Evolutionary conservation across 805 yeast species (phyloP).

Genomic region (Metschnikowia anglica): DNA sequence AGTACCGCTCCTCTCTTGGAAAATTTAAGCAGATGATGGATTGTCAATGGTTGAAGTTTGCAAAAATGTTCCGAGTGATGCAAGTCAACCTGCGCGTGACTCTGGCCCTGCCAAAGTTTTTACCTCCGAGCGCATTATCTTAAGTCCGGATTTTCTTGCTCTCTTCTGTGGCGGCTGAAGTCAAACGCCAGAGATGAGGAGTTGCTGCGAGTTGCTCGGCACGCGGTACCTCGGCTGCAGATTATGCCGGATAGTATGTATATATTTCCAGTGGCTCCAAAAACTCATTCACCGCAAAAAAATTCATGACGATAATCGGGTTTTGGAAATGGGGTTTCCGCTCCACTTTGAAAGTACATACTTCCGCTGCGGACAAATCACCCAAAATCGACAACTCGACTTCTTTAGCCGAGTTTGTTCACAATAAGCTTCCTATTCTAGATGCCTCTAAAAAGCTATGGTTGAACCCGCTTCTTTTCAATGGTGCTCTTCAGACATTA

Average conservation of each 20-base stretch:
- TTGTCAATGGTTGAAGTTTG: too few species aligned
- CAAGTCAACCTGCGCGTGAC: too few species aligned
- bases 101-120: too few species aligned
- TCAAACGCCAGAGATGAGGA: not conserved
- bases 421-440: slow-evolving; percentile 21
- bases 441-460: slow-evolving; percentile 41
- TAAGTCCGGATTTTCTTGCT: not conserved
- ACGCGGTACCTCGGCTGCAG: not conserved
- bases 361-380: slow-evolving; percentile 21
- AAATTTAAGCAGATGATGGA: too few species aligned
- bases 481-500: slow-evolving; percentile 78
- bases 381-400: slow-evolving; percentile 9
- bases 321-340: slow-evolving; percentile 40
- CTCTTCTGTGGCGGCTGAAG: too few species aligned
- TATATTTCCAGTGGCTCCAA: too few species aligned
- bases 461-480: slow-evolving; percentile 62
- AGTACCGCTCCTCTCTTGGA: too few species aligned
- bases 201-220: not conserved
- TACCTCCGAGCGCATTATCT: not conserved
- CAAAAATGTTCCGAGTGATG: too few species aligned
- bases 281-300: too few species aligned
- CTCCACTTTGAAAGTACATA: slow-evolving; percentile 30
- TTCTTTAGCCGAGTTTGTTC: slow-evolving; percentile 16
- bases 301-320: slow-evolving; percentile 16
- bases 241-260: not conserved